Base-by-base conservation (phyloP, 768 basidiomycete species). In the Lentinula aciculospora region DNA sequence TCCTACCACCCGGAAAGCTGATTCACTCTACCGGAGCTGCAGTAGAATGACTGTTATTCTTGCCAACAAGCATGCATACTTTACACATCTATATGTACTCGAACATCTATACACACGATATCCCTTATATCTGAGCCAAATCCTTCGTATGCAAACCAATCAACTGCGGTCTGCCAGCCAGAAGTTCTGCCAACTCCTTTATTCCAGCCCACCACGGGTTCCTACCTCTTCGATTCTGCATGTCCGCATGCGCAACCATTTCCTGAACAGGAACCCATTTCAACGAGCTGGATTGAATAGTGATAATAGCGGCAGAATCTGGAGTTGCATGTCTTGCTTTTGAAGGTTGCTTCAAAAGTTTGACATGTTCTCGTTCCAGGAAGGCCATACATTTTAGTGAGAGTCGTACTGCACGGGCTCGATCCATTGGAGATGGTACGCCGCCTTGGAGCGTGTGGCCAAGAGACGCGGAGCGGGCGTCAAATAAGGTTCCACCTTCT, bases 401-500 rank as follows among this genome's bases (percentile, higher is more conserved):
- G 44, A 98, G 81, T 31, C 97, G 88, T 6, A 89, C 87, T 3
- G 93, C 97, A 27, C 93, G 89, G 0, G 89, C 85, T 51, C 96
- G 91, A 74, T 98, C 97, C 64, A 92, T 80, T 0, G 97, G 97
- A 0, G 96, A 97, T 4, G 97, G 97, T 17, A 93, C 85, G 2
- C 94, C 94, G 7, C 97, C 97, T 67, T 99, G 97, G 2, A 99
- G 76, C 4, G 95, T 98, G 74, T 99, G 97, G 15, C 97, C 97
- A 19, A 99, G 83, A 1, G 93, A 89, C n/a, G 96, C 97, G 19
- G 86, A 90, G 48, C 97, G 88, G 19, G 97, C 85, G 73, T 99
- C 97, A 67, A 98, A 99, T 23, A 98, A 77, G 4, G 78, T 61
- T 25, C 86, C 86, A n/a, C 97, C 97, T 72, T 98, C 96, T 68